Conservation (phyloP, 2,329 filamentous ascomycete species). For the Ophiostoma perfectum region DNA sequence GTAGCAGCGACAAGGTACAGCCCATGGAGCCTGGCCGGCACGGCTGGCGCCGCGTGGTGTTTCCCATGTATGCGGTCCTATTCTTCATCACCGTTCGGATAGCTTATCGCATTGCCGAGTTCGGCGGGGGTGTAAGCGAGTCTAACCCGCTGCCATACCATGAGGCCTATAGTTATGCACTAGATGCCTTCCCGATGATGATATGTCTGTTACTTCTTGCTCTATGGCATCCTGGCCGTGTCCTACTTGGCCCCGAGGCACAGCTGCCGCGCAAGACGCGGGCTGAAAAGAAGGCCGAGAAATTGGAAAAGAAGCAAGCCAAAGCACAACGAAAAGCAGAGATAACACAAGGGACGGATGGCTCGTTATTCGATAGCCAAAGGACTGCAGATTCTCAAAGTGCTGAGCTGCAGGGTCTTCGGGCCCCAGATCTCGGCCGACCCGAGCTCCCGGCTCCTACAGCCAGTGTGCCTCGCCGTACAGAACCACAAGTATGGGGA, state of each 20-base stretch:
- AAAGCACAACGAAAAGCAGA: not conserved
- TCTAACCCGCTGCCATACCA: slow-evolving; percentile 44
- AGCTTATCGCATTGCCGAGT: slow-evolving; percentile 56
- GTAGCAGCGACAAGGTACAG: not conserved
- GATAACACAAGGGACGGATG: not conserved
- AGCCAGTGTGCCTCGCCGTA: not conserved
- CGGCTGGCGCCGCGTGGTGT: slow-evolving; percentile 35
- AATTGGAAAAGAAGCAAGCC: not conserved
- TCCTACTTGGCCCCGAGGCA: not conserved
- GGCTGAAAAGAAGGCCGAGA: not conserved
- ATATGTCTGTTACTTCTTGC: slow-evolving; percentile 37
- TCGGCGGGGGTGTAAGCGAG: slow-evolving; percentile 40
- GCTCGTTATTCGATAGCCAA: not conserved
- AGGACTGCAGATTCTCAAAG: no score
- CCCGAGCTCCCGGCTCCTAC: not conserved
- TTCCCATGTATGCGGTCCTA: slow-evolving; percentile 34
- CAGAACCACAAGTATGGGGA: not conserved
- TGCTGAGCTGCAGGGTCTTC: not conserved
- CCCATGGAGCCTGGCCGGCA: slow-evolving; percentile 22
- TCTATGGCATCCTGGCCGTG: not conserved
- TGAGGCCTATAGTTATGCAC: slow-evolving; percentile 47
- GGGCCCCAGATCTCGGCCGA: not conserved
- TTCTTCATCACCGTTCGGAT: slow-evolving; percentile 45
- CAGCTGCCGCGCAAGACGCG: not conserved
- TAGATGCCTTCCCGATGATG: slow-evolving; percentile 54